Percentiles rank a stretch among this genome's conserved stretches.
phyloP scores from a whole-genome alignment of 2,329 filamentous ascomycete genomes.

The Zymoseptoria passerinii region DNA sequence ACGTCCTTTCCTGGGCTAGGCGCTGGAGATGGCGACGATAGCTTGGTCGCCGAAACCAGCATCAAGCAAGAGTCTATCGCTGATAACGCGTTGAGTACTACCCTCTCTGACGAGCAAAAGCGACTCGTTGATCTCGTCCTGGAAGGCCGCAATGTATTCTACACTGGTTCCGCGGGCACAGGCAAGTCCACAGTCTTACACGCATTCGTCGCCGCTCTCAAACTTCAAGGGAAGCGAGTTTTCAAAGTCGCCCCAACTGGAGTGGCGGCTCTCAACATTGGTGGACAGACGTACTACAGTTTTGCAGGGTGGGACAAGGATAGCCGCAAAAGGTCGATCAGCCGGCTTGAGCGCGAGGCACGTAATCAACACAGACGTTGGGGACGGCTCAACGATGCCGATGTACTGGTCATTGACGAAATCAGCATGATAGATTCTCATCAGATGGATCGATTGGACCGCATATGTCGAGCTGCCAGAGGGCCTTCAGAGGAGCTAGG shows the following conservation, averaged over 20 bases:
- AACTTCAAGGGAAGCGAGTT: conserved; percentile 32
- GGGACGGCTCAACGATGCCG: conserved; percentile 25
- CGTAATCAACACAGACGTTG: conserved; percentile 30
- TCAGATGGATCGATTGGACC: conserved; percentile 45
- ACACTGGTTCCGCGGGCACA: conserved; percentile 54
- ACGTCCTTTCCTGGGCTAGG: not conserved
- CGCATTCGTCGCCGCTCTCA: conserved; percentile 37
- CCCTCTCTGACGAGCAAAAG: conserved; percentile 3
- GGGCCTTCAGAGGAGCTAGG: not conserved
- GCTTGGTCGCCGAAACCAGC: not conserved
- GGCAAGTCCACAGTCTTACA: conserved; percentile 51
- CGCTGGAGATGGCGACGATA: not conserved
- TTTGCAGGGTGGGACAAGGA: conserved; percentile 50
- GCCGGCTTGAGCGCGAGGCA: conserved; percentile 18
- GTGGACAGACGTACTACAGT: conserved; percentile 48
- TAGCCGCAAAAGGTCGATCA: conserved; percentile 35
- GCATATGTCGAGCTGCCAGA: conserved; percentile 38
- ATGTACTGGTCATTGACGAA: conserved; percentile 57
- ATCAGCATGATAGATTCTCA: conserved; percentile 56
- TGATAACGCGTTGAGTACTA: not conserved
- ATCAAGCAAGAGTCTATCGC: not conserved
- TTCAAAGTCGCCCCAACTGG: conserved; percentile 52
- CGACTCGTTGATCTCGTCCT: conserved; percentile 4
- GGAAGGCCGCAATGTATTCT: conserved; percentile 54
- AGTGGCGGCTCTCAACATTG: conserved; percentile 48